These are phyloP conservation scores for Debaryomycetaceae sp. DNA, from an alignment of 1,139 yeast genomes.

Conservation along the genomic window DNA sequence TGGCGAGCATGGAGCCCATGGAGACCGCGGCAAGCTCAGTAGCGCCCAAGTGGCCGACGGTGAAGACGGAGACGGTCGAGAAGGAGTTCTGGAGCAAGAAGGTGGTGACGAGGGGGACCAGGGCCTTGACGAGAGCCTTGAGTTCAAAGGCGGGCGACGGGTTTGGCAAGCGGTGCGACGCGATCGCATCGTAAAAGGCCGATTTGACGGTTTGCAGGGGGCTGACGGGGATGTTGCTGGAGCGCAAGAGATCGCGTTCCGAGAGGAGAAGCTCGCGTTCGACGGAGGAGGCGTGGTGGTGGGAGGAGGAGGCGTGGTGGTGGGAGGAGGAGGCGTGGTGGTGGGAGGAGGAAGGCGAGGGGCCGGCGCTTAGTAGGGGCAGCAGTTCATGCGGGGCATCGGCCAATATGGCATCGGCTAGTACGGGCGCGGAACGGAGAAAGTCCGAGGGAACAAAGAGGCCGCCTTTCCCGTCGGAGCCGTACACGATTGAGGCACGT, in stretches of 20 bases:
- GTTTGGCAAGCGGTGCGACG: slow-evolving; percentile 13
- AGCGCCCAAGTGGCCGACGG: slow-evolving; percentile 50
- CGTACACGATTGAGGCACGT: slow-evolving; percentile 42
- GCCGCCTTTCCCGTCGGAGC: slow-evolving; percentile 45
- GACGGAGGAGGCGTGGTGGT: slow-evolving; percentile 15
- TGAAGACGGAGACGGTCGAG: slow-evolving; percentile 46
- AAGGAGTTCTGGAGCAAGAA: slow-evolving; percentile 46
- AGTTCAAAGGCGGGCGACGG: slow-evolving; percentile 27
- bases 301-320: too few species aligned
- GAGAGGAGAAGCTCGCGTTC: slow-evolving; percentile 20
- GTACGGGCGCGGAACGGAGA: slow-evolving; percentile 6
- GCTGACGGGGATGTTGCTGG: slow-evolving; percentile 15
- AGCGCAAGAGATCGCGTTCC: slow-evolving; percentile 27
- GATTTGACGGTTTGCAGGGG: slow-evolving; percentile 20
- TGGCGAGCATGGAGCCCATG: slow-evolving; percentile 54
- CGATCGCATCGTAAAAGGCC: slow-evolving; percentile 28
- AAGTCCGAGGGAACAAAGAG: slow-evolving; percentile 43
- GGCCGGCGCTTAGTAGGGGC: slow-evolving; percentile 5
- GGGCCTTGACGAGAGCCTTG: slow-evolving; percentile 27
- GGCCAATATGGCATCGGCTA: slow-evolving; percentile 6
- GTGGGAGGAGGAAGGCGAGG: not conserved
- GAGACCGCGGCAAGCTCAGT: slow-evolving; percentile 51
- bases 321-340: not conserved
- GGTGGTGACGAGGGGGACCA: slow-evolving; percentile 43
- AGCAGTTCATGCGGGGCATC: slow-evolving; percentile 9